Base-by-base conservation (phyloP, 208 protist genomes). In the Leishmania lainsoni region DNA sequence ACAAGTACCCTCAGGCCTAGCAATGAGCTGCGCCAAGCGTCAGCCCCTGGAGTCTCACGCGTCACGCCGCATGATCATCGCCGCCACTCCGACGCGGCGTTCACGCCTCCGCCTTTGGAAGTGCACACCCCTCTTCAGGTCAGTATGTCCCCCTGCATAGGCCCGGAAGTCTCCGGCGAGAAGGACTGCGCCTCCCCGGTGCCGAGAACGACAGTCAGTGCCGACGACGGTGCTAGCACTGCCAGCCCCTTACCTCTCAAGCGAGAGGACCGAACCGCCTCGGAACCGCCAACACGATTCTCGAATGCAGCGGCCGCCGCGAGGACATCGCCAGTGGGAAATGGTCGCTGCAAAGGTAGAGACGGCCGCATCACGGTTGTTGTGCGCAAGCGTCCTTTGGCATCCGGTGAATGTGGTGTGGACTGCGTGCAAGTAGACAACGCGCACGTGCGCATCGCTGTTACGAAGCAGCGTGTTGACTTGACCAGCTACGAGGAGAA, bases 401-500 rank as follows among this genome's bases (percentile, higher is more conserved):
- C 77, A 32, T 45, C 83, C 0, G 83, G 74, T 10, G 95, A 94
- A 51, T 68, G 54, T n/a, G 86, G 87, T 73, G 73, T 51, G 42
- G 86, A 96, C 82, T 93, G 93, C 39, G 84, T 92, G 39, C 59
- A 80, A 35, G 87, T 97, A 4, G 79, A 87, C 42, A 70, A 80
- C 26, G 89, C 83, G 42, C 76, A 90, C 76, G 66, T 97, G 0
- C 80, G 81, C 74, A 70, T 98, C 14, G 76, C 84, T 22, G 88
- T 94, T 48, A 88, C 81, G 26, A 97, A 96, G 84, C 89, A 96
- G 45, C 95, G 97, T 49, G 91, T 99, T 20, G 98, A 99, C 87
- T 81, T 99, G n/a, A 95, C 87, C 39, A 97, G 98, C 80, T 99
- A 98, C 83, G 96, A 94, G 45, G 95, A 99, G 79, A 89, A 91